Base-by-base conservation (phyloP, 495 filamentous ascomycete species). In the Penicillium paradoxum region DNA sequence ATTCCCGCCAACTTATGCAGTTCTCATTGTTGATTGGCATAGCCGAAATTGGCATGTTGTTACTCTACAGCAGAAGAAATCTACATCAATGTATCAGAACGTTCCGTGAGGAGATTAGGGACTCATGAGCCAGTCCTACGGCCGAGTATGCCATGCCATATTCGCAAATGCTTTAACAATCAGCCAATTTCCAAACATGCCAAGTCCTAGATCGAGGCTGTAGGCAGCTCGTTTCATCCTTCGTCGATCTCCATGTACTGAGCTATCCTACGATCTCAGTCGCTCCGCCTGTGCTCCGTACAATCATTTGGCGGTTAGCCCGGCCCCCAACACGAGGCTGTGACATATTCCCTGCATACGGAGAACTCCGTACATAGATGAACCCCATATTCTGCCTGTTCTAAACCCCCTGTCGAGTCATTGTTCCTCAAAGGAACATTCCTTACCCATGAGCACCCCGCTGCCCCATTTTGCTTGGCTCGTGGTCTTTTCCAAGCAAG, bases 151-250 rank as follows among this genome's bases (percentile, higher is more conserved):
- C 24, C 24, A 3, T 3, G 7, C 7, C 7, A 27, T 27, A 27
- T 7, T 27, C 24, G n/a, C n/a, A n/a, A n/a, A n/a, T n/a, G n/a
- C n/a, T n/a, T n/a, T n/a, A n/a, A 27, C 24, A 27, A 27, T 27
- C 24, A 8, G 29, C 29, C 29, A 2, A 32, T 32, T 32, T 32
- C n/a, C n/a, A 43, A 29, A n/a, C 40, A 2, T 43, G 42, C 42
- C 42, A 45, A 45, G 42, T 15, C 42, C n/a, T 0, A 18, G n/a
- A 30, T 18, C n/a, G 14, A 5, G 25, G 21, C 22, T 43, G 14
- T 27, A 24, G 22, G n/a, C 42, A 27, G 1, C 14, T 18, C 24
- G 50, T 53, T 53, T 53, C 41, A 45, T 39, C 50, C 24, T 19
- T 10, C 19, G 41, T 37, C 22, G 50, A 53, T 53, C 50, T 45